These are phyloP conservation scores for Dactylorhiza incarnata DNA, from an alignment of 106 monocot genomes.

Conservation along the genomic window DNA sequence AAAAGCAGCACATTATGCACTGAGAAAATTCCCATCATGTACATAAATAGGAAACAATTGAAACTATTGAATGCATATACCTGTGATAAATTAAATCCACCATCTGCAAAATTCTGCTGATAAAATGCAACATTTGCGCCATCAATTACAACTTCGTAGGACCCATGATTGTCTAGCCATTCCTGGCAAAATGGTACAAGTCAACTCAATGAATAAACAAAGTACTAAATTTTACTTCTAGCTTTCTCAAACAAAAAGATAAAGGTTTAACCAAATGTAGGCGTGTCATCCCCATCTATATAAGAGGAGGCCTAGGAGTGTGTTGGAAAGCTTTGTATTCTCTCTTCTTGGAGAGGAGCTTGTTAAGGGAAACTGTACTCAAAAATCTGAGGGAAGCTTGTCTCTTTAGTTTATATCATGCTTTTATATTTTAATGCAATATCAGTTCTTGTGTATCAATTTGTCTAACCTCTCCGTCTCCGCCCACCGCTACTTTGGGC, in stretches of 20 bases:
- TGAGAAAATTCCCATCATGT: not conserved
- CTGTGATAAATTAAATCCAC: constrained; percentile 87
- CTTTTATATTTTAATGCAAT: too few relatives aligned
- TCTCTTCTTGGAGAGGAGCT: too few relatives aligned
- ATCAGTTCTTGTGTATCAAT: too few relatives aligned
- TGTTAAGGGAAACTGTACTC: too few relatives aligned
- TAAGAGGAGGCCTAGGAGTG: too few relatives aligned
- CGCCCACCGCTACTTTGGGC: too few relatives aligned
- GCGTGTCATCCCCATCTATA: too few relatives aligned
- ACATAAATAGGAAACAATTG: not conserved
- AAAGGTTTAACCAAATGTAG: not conserved
- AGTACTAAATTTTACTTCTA: not conserved
- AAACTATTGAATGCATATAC: constrained; percentile 27
- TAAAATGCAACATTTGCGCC: constrained; percentile 89
- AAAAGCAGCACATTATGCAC: not conserved
- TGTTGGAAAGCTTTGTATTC: too few relatives aligned
- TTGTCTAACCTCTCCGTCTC: too few relatives aligned
- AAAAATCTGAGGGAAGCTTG: too few relatives aligned
- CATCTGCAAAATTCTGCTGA: constrained; percentile 92
- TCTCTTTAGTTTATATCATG: too few relatives aligned
- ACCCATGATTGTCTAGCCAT: constrained; percentile 60
- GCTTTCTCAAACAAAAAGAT: not conserved
- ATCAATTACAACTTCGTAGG: constrained; percentile 70
- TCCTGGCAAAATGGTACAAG: constrained; percentile 28
- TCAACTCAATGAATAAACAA: not conserved